Percentiles rank a stretch among this genome's conserved stretches.
These are phyloP conservation scores for barley (Hordeum vulgare) DNA, from an alignment of 176 grass and related monocot genomes.

Conservation along the genomic window DNA sequence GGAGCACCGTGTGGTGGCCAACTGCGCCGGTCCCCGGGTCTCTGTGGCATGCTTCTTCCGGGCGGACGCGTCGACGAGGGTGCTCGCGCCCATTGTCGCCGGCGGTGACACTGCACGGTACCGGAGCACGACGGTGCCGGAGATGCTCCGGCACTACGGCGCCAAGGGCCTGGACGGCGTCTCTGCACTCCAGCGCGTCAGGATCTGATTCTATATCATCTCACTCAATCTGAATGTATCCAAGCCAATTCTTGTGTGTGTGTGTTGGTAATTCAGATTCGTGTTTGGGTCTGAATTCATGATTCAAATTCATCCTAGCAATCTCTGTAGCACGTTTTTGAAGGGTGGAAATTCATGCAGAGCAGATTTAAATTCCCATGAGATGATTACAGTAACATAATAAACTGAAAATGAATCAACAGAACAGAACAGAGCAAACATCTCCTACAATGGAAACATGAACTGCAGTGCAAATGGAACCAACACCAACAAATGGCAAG, in stretches of 20 bases:
- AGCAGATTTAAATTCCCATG: no score
- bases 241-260: no score
- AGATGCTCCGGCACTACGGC: not conserved
- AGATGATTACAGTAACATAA: no score
- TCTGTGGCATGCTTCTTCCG: not conserved
- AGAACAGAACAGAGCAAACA: not conserved
- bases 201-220: not conserved
- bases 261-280: not conserved
- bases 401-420: not conserved
- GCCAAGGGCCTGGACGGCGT: not conserved
- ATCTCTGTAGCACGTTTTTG: not conserved
- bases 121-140: not conserved
- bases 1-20: constrained; percentile 54
- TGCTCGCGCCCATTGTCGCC: not conserved
- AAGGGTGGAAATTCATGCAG: not conserved
- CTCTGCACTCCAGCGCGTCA: not conserved
- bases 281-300: not conserved
- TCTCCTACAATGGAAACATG: not conserved
- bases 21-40: not conserved
- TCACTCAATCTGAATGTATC: not conserved
- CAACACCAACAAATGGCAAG: not conserved
- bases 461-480: not conserved
- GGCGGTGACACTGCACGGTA: not conserved
- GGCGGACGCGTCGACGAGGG: not conserved
- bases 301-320: not conserved